Conservation (phyloP, 202 grass and related monocot species). For the Panicum virgatum region DNA sequence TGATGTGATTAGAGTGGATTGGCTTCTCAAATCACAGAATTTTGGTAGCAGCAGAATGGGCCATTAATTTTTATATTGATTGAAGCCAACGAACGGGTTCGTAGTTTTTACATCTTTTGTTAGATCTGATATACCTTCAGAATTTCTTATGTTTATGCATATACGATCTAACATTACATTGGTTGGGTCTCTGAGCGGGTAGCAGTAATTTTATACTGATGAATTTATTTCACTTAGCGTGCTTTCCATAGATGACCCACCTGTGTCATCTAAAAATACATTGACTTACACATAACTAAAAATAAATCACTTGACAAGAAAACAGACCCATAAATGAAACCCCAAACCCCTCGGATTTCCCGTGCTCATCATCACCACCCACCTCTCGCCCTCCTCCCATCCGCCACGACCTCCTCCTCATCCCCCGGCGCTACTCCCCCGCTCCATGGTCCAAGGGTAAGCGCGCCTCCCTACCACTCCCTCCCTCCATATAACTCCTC, state of each 20-base stretch:
- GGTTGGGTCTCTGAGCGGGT: not conserved
- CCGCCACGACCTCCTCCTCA: not conserved
- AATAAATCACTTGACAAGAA: no score
- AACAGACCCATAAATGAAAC: no score
- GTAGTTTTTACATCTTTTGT: not conserved
- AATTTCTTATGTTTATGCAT: not conserved
- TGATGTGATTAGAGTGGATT: not conserved
- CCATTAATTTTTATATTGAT: not conserved
- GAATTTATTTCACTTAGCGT: not conserved
- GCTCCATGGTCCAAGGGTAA: constrained; percentile 60
- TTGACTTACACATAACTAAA: no score
- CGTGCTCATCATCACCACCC: constrained; percentile 41
- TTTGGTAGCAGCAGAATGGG: not conserved
- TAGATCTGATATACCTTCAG: not conserved
- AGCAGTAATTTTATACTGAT: not conserved
- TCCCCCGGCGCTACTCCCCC: constrained; percentile 38
- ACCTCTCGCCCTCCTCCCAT: not conserved
- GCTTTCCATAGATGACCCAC: no score
- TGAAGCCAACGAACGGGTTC: not conserved
- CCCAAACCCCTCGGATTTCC: constrained; percentile 8
- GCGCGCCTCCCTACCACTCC: constrained; percentile 42
- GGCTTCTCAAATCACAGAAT: constrained; percentile 19
- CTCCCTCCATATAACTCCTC: not conserved
- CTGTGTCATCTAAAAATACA: no score
- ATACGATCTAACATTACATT: not conserved